These are phyloP conservation scores for Lactarius indigo DNA, from an alignment of 768 basidiomycete genomes.

Conservation along the genomic window DNA sequence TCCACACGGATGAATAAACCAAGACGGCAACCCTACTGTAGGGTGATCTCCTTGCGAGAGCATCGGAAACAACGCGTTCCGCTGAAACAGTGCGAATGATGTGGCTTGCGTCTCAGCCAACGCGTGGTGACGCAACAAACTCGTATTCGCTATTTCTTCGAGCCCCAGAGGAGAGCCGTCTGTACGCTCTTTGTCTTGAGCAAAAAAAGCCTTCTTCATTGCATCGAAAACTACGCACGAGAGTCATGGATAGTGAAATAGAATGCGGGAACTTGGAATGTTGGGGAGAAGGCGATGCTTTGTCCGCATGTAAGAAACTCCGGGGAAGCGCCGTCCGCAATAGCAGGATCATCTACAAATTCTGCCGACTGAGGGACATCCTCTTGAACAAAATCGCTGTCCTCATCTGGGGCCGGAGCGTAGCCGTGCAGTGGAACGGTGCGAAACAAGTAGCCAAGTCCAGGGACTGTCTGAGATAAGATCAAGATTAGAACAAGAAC, in stretches of 20 bases:
- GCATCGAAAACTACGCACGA: constrained; percentile 47
- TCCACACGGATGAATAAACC: constrained; percentile 90
- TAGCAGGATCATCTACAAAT: constrained; percentile 30
- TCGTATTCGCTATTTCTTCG: constrained; percentile 49
- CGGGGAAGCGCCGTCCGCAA: constrained; percentile 37
- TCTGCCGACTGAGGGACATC: constrained; percentile 23
- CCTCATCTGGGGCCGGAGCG: constrained; percentile 5
- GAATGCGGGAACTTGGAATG: constrained; percentile 79
- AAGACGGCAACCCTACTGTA: constrained; percentile 64
- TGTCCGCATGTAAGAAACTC: constrained; percentile 48
- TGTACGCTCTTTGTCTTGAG: constrained; percentile 33
- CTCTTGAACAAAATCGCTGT: constrained; percentile 2
- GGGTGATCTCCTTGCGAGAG: constrained; percentile 89
- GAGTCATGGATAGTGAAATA: constrained; percentile 70
- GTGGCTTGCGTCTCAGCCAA: constrained; percentile 45
- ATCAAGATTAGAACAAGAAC: constrained; percentile 13
- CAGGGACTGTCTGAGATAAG: constrained; percentile 28
- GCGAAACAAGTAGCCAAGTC: constrained; percentile 34
- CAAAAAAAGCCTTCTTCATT: background rate
- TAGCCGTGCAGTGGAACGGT: constrained; percentile 21
- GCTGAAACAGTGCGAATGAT: constrained; percentile 51
- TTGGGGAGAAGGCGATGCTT: constrained; percentile 71
- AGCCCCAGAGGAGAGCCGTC: constrained; percentile 64
- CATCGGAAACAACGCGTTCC: constrained; percentile 60
- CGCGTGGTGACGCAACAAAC: constrained; percentile 53